These are phyloP conservation scores for Inonotus hispidus DNA, from an alignment of 1,284 basidiomycete genomes.

Conservation along the genomic window DNA sequence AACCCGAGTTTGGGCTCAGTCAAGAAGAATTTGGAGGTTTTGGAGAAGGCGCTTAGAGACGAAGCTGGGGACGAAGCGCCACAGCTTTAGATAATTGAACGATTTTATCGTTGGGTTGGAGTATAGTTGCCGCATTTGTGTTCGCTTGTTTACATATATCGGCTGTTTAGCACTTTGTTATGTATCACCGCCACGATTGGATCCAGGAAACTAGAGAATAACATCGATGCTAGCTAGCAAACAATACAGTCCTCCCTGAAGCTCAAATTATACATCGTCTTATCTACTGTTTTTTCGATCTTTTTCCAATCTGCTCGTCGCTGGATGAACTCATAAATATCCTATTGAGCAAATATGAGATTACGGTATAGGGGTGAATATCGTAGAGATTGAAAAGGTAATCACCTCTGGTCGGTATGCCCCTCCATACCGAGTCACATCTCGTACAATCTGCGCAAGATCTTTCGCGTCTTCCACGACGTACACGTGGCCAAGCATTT, in stretches of 20 bases:
- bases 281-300: slow-evolving; percentile 93
- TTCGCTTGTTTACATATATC: too few relatives aligned
- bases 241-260: slow-evolving; percentile 86
- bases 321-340: slow-evolving; percentile 92
- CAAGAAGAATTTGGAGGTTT: neutral
- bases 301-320: slow-evolving; percentile 93
- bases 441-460: slow-evolving; percentile 89
- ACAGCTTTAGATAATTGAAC: neutral
- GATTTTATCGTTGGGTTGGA: neutral
- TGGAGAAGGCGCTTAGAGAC: neutral
- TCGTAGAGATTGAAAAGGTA: slow-evolving; percentile 20
- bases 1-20: neutral
- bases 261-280: slow-evolving; percentile 91
- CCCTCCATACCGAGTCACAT: slow-evolving; percentile 91
- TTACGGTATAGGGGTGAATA: too few relatives aligned
- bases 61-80: neutral
- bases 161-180: neutral
- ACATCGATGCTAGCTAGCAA: slow-evolving; percentile 26
- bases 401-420: slow-evolving; percentile 85
- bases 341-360: too few relatives aligned
- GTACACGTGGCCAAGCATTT: slow-evolving; percentile 95
- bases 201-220: neutral
- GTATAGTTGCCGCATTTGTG: too few relatives aligned
- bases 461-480: slow-evolving; percentile 92
- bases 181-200: neutral